Base-by-base conservation (phyloP, 2,329 filamentous ascomycete genomes). In the Botryotinia globosa region DNA sequence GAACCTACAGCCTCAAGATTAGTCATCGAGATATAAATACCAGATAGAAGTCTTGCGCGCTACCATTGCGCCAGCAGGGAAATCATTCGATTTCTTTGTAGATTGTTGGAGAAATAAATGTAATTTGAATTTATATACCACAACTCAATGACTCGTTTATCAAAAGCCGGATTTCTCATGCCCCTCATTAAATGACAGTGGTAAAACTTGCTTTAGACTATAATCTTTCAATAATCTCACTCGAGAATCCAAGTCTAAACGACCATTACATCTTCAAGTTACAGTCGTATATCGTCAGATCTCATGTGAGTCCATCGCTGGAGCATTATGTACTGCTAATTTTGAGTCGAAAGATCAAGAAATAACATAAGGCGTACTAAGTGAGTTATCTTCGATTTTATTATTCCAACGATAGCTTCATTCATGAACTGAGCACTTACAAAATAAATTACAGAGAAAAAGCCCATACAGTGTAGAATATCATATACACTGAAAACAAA, bases 61-160 rank as follows among this genome's bases (percentile, higher is more conserved):
- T 67, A 67, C 65, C 65, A 68, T 68, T 68, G 65, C 65, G 65
- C 65, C 65, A 68, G 65, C 65, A 68, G 65, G 65, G 65, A 68
- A 56, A 68, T 68, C 65, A 16, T 0, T 3, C 4, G 64, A 54
- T 66, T 39, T 29, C 2, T 29, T 39, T 14, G 37, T 34, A 54
- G 4, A 9, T 54, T 67, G 61, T 20, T 67, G 48, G 1, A 0
- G 1, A 7, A 0, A n/a, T n/a, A n/a, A n/a, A n/a, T n/a, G n/a
- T n/a, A 0, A 9, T 51, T 12, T 29, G 1, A 12, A 0, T 22
- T 8, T 29, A 39, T 54, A 29, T 9, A 0, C 2, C 4, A 18
- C 1, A 20, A 1, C 0, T 3, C 0, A 10, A 1, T 0, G 6
- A 1, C 8, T 29, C 8, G 25, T 7, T 1, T 29, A 29, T 4